Evolutionary conservation across 73 alveolate genomes (phyloP).

Genomic region (Urostyla sp.): DNA sequence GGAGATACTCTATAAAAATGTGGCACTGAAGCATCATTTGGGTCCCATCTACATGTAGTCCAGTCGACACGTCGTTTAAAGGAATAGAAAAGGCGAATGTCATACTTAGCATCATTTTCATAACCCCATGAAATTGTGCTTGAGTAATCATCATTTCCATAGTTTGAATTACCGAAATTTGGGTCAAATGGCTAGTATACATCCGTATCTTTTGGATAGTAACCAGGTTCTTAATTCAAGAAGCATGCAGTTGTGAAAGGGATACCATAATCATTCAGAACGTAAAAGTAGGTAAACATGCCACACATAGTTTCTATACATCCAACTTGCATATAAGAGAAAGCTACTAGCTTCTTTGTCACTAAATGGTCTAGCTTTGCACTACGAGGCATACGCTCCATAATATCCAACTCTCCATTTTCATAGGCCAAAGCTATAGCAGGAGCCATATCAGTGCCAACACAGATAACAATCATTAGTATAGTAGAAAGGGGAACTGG

Average conservation of each 20-base stretch:
- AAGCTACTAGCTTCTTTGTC: conserved; percentile 78
- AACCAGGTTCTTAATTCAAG: conserved; percentile 69
- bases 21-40: conserved; percentile 32
- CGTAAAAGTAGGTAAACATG: conserved; percentile 81
- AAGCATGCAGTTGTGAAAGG: conserved; percentile 66
- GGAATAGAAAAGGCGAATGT: conserved; percentile 14
- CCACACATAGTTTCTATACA: conserved; percentile 84
- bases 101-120: background rate
- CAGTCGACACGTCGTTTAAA: background rate
- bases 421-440: conserved; percentile 96
- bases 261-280: conserved; percentile 92
- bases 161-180: conserved; percentile 46
- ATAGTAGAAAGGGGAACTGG: conserved; percentile 92
- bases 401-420: conserved; percentile 92
- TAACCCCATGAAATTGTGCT: conserved; percentile 9
- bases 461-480: conserved; percentile 82
- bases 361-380: conserved; percentile 90
- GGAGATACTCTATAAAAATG: conserved; percentile 44
- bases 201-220: conserved; percentile 53
- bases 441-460: conserved; percentile 95
- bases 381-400: conserved; percentile 93
- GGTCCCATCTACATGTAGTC: conserved; percentile 64
- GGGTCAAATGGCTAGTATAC: conserved; percentile 52
- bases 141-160: background rate
- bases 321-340: conserved; percentile 84